Evolutionary conservation across 116 monocot species (phyloP).

Genomic region (Zostera marina): DNA sequence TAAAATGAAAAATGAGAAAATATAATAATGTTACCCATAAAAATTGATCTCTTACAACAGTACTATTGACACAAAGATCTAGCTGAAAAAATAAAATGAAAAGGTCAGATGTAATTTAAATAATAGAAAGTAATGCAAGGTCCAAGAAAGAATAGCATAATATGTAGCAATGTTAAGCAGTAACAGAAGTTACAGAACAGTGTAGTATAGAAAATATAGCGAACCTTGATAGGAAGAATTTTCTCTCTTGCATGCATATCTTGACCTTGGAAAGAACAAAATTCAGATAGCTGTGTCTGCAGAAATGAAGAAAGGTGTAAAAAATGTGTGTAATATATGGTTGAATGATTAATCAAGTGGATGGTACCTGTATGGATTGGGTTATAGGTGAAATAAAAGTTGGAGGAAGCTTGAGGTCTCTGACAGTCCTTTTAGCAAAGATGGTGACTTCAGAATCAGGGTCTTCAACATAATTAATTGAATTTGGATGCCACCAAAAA

Average conservation of each 20-base stretch:
- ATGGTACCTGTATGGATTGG: constrained; percentile 34
- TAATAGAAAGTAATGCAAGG: too few relatives aligned
- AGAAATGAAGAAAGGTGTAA: too few relatives aligned
- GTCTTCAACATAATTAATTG: constrained; percentile 15
- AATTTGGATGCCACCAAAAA: neutral
- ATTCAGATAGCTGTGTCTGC: constrained; percentile 72
- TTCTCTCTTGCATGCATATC: constrained; percentile 79
- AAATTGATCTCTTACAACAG: constrained; percentile 78
- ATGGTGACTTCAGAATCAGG: constrained; percentile 66
- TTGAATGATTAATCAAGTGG: too few relatives aligned
- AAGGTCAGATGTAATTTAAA: too few relatives aligned
- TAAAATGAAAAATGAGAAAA: too few relatives aligned
- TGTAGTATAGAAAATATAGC: neutral
- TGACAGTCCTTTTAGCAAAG: constrained; percentile 86
- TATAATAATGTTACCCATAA: constrained; percentile 50
- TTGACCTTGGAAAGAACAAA: constrained; percentile 77
- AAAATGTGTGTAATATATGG: too few relatives aligned
- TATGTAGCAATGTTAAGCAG: too few relatives aligned
- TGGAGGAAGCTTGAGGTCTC: constrained; percentile 78
- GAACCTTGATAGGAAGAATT: constrained; percentile 77
- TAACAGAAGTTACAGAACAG: neutral
- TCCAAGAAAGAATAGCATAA: too few relatives aligned
- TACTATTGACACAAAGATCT: constrained; percentile 78
- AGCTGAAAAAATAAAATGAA: constrained; percentile 35
- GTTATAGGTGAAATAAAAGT: constrained; percentile 61